These are phyloP conservation scores for Alternaria hordeiaustralica DNA, from an alignment of 2,329 filamentous ascomycete genomes.

Conservation along the genomic window DNA sequence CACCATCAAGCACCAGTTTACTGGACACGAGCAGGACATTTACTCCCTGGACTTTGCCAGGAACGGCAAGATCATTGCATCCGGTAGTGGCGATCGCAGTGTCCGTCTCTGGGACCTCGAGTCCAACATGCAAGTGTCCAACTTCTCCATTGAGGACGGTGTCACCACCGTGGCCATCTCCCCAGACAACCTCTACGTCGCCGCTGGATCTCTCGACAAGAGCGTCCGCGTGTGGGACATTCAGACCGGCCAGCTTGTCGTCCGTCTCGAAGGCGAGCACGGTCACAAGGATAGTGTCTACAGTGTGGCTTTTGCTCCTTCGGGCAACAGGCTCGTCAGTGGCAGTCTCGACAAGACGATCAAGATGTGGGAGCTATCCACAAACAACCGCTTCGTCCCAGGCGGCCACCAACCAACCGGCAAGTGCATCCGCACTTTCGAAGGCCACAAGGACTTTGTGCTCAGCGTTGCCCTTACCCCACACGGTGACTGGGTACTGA, in stretches of 20 bases:
- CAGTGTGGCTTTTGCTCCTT: constrained; percentile 93
- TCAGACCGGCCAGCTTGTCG: constrained; percentile 81
- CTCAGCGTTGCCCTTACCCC: constrained; percentile 94
- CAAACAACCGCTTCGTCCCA: constrained; percentile 70
- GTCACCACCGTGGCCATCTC: constrained; percentile 98
- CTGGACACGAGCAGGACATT: constrained; percentile 98
- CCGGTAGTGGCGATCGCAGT: constrained; percentile 91
- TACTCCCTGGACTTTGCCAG: constrained; percentile 95
- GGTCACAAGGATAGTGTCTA: constrained; percentile 98
- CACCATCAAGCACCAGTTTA: constrained; percentile 88
- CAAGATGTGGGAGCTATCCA: constrained; percentile 96
- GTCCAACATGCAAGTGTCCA: constrained; percentile 79
- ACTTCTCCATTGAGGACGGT: constrained; percentile 91
- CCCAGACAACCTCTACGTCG: constrained; percentile 90
- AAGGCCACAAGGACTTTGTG: constrained; percentile 98
- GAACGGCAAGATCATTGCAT: constrained; percentile 92
- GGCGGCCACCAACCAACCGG: constrained; percentile 79
- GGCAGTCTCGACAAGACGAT: constrained; percentile 97
- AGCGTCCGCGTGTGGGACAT: constrained; percentile 98
- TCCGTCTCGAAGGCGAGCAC: constrained; percentile 89
- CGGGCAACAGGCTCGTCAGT: constrained; percentile 89
- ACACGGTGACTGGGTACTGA: constrained; percentile 94
- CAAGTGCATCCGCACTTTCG: constrained; percentile 95
- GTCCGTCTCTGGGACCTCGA: constrained; percentile 97
- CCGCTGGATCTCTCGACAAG: constrained; percentile 94